Conservation (phyloP, 2,329 filamentous ascomycete species). For the Coniella lustricola region DNA sequence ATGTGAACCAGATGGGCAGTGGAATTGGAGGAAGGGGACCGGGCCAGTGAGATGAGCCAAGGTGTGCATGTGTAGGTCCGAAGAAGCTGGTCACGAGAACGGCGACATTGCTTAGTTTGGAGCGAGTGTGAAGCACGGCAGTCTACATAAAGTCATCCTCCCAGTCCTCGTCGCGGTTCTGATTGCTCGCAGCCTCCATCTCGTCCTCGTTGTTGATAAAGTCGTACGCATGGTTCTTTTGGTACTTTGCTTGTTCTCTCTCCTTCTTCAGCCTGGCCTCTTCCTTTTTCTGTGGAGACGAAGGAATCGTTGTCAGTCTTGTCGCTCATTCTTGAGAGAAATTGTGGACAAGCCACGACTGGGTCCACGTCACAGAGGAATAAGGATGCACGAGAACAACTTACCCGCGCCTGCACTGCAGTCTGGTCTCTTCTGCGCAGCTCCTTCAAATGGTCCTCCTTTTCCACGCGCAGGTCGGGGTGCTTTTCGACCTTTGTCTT, state of each 20-base stretch:
- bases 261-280: constrained; percentile 68
- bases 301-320: constrained; percentile 31
- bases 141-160: constrained; percentile 88
- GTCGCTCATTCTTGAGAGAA: no score
- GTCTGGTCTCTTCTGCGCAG: constrained; percentile 66
- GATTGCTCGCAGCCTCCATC: constrained; percentile 72
- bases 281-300: constrained; percentile 78
- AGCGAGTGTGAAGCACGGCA: background rate
- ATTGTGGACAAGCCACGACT: no score
- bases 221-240: constrained; percentile 97
- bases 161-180: constrained; percentile 70
- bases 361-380: no score
- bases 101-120: background rate
- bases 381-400: constrained; percentile 19
- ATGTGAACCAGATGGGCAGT: constrained; percentile 47
- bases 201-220: constrained; percentile 82
- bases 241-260: constrained; percentile 81
- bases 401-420: constrained; percentile 53
- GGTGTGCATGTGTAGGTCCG: no score
- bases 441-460: constrained; percentile 66
- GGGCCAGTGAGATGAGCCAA: constrained; percentile 21
- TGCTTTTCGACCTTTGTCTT: constrained; percentile 89
- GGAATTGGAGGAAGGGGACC: constrained; percentile 40
- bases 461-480: constrained; percentile 76
- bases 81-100: background rate